Evolutionary conservation across 495 filamentous ascomycete species (phyloP).

Genomic region (Lepraria neglecta): DNA sequence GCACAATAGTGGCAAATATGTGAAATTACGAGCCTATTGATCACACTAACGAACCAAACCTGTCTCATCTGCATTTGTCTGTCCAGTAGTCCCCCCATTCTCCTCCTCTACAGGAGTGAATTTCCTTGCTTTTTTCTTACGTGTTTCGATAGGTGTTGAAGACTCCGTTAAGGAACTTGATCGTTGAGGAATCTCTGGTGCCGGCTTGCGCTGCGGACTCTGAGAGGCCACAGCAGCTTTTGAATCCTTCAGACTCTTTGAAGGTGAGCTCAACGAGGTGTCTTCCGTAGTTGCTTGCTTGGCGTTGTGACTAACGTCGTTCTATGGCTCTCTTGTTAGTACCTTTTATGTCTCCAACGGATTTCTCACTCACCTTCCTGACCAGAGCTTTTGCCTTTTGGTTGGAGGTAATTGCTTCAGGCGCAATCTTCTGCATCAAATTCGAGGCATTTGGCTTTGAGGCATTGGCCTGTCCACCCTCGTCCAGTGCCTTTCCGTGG

Average conservation of each 20-base stretch:
- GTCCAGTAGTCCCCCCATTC: neutral
- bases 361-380: neutral
- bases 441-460: neutral
- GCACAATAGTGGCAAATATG: neutral
- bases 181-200: slow-evolving; percentile 9
- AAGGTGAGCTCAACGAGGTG: neutral
- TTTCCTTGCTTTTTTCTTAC: slow-evolving; percentile 14
- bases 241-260: too few relatives aligned
- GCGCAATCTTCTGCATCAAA: neutral
- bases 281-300: neutral
- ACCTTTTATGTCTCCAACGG: neutral
- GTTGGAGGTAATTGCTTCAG: neutral
- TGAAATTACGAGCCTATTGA: neutral
- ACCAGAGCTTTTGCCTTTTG: neutral
- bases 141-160: slow-evolving; percentile 16
- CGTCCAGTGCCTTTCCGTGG: neutral
- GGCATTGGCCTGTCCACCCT: neutral
- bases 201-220: slow-evolving; percentile 9
- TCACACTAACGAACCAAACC: slow-evolving; percentile 2
- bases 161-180: slow-evolving; percentile 5
- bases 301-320: neutral
- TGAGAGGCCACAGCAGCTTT: neutral
- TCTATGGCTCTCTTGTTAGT: neutral
- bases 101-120: neutral
- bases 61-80: neutral